Conservation (phyloP, 1,139 yeast species). For the Diutina mesorugosa region DNA sequence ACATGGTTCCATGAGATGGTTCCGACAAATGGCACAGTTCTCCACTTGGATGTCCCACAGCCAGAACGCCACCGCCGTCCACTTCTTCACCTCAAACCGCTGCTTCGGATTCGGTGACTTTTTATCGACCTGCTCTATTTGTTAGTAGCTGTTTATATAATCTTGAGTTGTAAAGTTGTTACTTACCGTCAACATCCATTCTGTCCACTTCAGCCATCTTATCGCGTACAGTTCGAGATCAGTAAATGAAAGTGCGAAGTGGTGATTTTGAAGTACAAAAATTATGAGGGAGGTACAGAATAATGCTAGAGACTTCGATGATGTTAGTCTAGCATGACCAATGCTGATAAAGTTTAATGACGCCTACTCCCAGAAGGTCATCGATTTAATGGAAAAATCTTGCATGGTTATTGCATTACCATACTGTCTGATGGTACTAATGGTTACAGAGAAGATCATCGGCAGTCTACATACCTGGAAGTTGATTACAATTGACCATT, state of each 20-base stretch:
- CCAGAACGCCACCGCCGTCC: slow-evolving; percentile 99
- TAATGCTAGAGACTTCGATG: neutral
- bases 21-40: slow-evolving; percentile 96
- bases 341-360: neutral
- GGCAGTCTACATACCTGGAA: neutral
- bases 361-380: neutral
- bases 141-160: neutral
- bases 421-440: neutral
- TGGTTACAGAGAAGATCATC: neutral
- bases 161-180: neutral
- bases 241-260: neutral
- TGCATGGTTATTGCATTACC: neutral
- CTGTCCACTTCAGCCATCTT: slow-evolving; percentile 1
- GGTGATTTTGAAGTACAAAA: neutral
- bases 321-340: neutral
- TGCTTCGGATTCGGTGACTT: slow-evolving; percentile 12
- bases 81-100: slow-evolving; percentile 40
- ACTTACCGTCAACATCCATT: slow-evolving; percentile 2
- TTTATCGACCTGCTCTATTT: slow-evolving; percentile 7
- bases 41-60: slow-evolving; percentile 96
- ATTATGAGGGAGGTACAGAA: neutral
- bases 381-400: neutral
- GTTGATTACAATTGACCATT: too few relatives aligned
- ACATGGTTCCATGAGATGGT: slow-evolving; percentile 97
- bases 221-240: neutral